Base-by-base conservation (phyloP, 257 asterid genomes). In the Mentha longifolia region DNA sequence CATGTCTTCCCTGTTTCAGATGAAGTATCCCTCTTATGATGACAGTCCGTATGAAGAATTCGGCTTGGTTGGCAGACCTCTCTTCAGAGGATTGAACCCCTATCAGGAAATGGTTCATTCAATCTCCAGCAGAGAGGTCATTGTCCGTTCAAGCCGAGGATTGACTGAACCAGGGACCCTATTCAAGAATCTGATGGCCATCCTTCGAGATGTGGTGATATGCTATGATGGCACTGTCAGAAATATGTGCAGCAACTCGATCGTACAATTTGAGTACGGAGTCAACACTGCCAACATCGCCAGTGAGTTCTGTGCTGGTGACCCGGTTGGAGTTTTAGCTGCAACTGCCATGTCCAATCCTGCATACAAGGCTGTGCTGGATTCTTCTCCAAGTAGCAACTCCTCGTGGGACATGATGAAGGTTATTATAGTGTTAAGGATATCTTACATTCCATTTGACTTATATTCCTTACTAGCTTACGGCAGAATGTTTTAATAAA, bases 341-440 rank as follows among this genome's bases (percentile, higher is more conserved):
- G 99, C 99, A 69, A 95, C 99, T 66, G 98, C 99, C 56, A 95
- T 95, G 98, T 95, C 99, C 30, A 95, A 92, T 86, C 99, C 99
- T 30, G 99, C 99, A 2, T 95, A 95, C 85, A 95, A 95, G 85
- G 99, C 99, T 8, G 99, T 95, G 42, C 85, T 95, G 64, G 99
- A 95, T 89, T 95, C 99, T 71, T 92, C 99, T 74, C 83, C 98
- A 20, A 95, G 95, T 71, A 95, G 99, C 81, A 92, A 95, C 76
- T 86, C 92, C 45, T 89, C 99, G 49, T 95, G 99, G 99, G 95
- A 92, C 78, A 95, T 95, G 98, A 95, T 95, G 99, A 95, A 95
- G 94, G 99, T 91, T 72, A 58, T 92, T 72, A 79, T 95, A 73
- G 98, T 98, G 37, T 96, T 89, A 73, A 92, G 83, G 67, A 95